phyloP scores from a whole-genome alignment of 1,284 basidiomycete genomes.

The Gymnopus androsaceus region DNA sequence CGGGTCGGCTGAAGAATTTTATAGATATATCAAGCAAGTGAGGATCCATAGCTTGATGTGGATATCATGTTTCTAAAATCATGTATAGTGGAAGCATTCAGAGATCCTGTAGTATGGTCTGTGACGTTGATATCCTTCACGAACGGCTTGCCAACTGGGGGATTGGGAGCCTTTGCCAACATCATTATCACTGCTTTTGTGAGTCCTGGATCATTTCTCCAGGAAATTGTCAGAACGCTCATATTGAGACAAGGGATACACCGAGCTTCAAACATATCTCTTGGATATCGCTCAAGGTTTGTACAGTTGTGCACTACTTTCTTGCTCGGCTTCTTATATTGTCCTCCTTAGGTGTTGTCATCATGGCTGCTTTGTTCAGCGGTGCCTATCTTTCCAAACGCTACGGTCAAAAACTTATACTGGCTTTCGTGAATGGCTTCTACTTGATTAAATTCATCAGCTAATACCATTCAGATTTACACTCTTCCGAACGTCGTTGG shows the following conservation, averaged over 20 bases:
- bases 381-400: conserved; percentile 46
- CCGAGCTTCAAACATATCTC: conserved; percentile 49
- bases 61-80: neutral
- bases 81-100: conserved; percentile 43
- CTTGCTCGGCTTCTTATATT: neutral
- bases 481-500: conserved; percentile 51
- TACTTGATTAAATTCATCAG: neutral
- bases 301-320: neutral
- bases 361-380: conserved; percentile 50
- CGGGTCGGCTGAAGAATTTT: neutral
- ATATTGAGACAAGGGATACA: conserved; percentile 39
- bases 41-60: conserved; percentile 10
- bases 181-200: conserved; percentile 51
- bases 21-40: conserved; percentile 41
- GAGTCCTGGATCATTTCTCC: conserved; percentile 17
- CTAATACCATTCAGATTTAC: conserved; percentile 34
- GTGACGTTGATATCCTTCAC: conserved; percentile 50
- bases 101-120: conserved; percentile 49
- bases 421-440: conserved; percentile 40
- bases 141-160: conserved; percentile 55
- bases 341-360: conserved; percentile 36
- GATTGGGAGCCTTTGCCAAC: conserved; percentile 54
- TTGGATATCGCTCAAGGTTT: conserved; percentile 52
- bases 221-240: neutral
- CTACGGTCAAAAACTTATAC: conserved; percentile 45